phyloP scores from a whole-genome alignment of 768 basidiomycete species.

The Russula dissimulans region DNA sequence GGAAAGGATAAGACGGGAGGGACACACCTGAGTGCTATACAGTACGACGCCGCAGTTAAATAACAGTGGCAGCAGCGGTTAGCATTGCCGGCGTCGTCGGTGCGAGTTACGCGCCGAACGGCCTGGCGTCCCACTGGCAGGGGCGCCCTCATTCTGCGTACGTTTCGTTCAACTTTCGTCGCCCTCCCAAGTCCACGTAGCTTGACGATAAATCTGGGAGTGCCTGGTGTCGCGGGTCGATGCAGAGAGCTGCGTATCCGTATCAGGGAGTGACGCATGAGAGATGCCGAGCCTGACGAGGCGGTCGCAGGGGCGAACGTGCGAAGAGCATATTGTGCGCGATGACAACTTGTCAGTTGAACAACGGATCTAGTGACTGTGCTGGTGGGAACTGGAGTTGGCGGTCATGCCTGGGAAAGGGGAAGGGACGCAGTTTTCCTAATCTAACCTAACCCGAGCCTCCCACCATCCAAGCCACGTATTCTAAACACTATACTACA shows the following conservation, averaged over 20 bases:
- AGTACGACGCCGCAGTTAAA: not conserved
- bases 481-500: too few relatives aligned
- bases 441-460: too few relatives aligned
- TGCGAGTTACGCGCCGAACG: not conserved
- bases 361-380: constrained; percentile 33
- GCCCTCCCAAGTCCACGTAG: constrained; percentile 67
- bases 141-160: constrained; percentile 24
- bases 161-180: constrained; percentile 26
- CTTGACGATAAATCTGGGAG: constrained; percentile 58
- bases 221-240: constrained; percentile 1
- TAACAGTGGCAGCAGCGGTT: not conserved
- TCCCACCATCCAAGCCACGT: too few relatives aligned
- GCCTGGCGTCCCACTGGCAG: constrained; percentile 13
- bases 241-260: not conserved
- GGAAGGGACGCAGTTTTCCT: too few relatives aligned
- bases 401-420: not conserved
- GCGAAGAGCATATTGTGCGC: constrained; percentile 55
- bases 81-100: not conserved
- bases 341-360: constrained; percentile 26
- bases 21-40: not conserved
- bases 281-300: constrained; percentile 21
- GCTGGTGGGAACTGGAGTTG: constrained; percentile 25
- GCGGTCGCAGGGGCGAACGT: constrained; percentile 38
- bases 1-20: not conserved
- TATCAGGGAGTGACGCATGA: too few relatives aligned